Evolutionary conservation across 371 early-diverging fungal species (phyloP).

Genomic region (Circinella minor): DNA sequence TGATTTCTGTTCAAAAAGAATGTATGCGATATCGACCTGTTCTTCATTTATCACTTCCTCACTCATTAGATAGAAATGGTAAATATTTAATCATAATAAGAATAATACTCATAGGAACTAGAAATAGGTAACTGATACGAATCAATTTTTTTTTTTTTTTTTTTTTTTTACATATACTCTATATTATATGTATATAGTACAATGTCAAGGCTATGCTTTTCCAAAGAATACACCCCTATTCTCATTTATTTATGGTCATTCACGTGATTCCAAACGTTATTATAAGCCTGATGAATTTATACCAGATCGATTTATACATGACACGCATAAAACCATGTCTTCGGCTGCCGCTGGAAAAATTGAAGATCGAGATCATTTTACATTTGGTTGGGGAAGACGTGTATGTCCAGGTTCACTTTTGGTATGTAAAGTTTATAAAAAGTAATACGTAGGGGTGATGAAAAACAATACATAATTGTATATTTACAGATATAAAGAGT

Average conservation of each 20-base stretch:
- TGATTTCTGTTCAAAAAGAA: conserved; percentile 32
- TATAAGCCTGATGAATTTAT: conserved; percentile 19
- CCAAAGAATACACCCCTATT: conserved; percentile 3
- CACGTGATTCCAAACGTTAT: conserved; percentile 6
- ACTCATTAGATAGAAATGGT: conserved; percentile 28
- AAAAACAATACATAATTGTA: no score
- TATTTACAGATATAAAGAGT: no score
- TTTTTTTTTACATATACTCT: background rate
- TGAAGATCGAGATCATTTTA: conserved; percentile 17
- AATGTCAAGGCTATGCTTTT: conserved; percentile 12
- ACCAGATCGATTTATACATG: conserved; percentile 26
- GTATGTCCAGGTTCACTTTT: conserved; percentile 19
- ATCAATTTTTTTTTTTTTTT: background rate
- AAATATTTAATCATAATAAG: background rate
- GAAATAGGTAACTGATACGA: no score
- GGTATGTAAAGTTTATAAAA: conserved; percentile 11
- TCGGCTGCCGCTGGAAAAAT: conserved; percentile 16
- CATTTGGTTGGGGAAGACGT: conserved; percentile 20
- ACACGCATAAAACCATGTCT: conserved; percentile 2
- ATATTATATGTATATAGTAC: background rate
- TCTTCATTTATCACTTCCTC: conserved; percentile 27
- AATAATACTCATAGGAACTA: no score
- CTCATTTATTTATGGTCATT: background rate
- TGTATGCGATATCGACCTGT: conserved; percentile 25
- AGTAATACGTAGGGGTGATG: no score